Conservation (phyloP, 306 rosid species). For the Rubus parviflorus region DNA sequence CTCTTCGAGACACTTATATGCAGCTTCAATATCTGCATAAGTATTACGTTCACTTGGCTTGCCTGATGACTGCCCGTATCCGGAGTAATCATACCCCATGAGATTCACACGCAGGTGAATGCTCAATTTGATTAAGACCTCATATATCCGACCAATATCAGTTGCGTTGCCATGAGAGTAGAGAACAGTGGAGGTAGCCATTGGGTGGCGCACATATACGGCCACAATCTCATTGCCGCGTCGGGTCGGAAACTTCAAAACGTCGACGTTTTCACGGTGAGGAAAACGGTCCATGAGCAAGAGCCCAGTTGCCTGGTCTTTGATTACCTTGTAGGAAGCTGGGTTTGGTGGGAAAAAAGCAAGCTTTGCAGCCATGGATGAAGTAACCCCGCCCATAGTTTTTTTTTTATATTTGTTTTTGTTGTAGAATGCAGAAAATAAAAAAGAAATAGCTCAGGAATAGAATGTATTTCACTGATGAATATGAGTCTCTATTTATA, state of each 20-base stretch:
- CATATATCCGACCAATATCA: slow-evolving; percentile 85
- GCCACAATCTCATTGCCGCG: slow-evolving; percentile 84
- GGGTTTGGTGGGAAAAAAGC: slow-evolving; percentile 90
- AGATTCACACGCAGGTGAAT: slow-evolving; percentile 72
- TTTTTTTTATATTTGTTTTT: too few relatives aligned
- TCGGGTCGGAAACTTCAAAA: slow-evolving; percentile 66
- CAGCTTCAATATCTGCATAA: slow-evolving; percentile 90
- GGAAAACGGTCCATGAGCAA: slow-evolving; percentile 54
- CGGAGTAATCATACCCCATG: slow-evolving; percentile 86
- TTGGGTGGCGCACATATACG: slow-evolving; percentile 68
- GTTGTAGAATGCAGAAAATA: too few relatives aligned
- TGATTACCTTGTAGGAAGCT: slow-evolving; percentile 63
- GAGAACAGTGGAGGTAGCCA: slow-evolving; percentile 73
- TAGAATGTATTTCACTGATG: too few relatives aligned
- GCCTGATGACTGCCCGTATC: slow-evolving; percentile 89
- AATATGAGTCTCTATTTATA: too few relatives aligned
- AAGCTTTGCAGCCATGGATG: slow-evolving; percentile 88
- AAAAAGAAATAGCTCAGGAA: too few relatives aligned
- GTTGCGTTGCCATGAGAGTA: slow-evolving; percentile 91
- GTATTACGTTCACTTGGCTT: slow-evolving; percentile 93
- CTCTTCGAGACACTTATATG: slow-evolving; percentile 84
- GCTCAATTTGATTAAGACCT: slow-evolving; percentile 77
- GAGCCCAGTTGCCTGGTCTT: slow-evolving; percentile 51
- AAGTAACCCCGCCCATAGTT: slow-evolving; percentile 93
- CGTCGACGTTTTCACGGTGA: slow-evolving; percentile 76